Conservation (phyloP, 1,139 yeast genomes). For the Martiniozyma asiatica region DNA sequence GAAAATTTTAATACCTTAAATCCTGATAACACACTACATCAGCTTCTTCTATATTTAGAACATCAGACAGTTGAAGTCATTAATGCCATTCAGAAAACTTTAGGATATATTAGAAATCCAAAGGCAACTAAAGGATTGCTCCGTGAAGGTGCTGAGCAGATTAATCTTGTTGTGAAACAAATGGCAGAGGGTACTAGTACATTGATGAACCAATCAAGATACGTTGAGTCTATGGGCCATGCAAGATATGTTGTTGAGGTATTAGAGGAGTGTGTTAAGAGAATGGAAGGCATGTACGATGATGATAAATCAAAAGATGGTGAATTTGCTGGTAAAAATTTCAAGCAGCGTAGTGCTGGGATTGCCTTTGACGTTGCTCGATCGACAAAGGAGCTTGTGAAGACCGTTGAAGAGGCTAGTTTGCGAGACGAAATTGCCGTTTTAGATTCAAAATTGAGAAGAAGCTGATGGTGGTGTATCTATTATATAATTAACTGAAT, state of each 20-base stretch:
- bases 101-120: slow-evolving; percentile 65
- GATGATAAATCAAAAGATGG: slow-evolving; percentile 36
- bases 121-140: slow-evolving; percentile 68
- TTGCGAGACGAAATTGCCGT: slow-evolving; percentile 43
- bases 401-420: slow-evolving; percentile 90
- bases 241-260: slow-evolving; percentile 86
- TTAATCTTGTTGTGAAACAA: slow-evolving; percentile 64
- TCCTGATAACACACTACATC: slow-evolving; percentile 80
- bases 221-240: slow-evolving; percentile 72
- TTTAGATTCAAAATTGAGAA: slow-evolving; percentile 18
- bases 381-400: slow-evolving; percentile 88
- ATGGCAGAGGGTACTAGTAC: slow-evolving; percentile 87
- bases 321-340: slow-evolving; percentile 76
- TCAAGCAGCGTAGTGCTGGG: slow-evolving; percentile 89
- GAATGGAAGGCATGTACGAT: slow-evolving; percentile 50
- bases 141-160: slow-evolving; percentile 60
- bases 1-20: slow-evolving; percentile 70
- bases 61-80: slow-evolving; percentile 92
- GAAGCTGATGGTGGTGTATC: slow-evolving; percentile 1
- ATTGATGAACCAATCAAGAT: slow-evolving; percentile 82
- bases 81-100: slow-evolving; percentile 72
- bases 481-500: too few relatives aligned
- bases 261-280: slow-evolving; percentile 70
- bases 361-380: slow-evolving; percentile 93
- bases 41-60: slow-evolving; percentile 74